Evolutionary conservation across 208 protist species (phyloP), one percentile per base, ranked within the genome.

Genomic region (Wallacemonas sp.): DNA sequence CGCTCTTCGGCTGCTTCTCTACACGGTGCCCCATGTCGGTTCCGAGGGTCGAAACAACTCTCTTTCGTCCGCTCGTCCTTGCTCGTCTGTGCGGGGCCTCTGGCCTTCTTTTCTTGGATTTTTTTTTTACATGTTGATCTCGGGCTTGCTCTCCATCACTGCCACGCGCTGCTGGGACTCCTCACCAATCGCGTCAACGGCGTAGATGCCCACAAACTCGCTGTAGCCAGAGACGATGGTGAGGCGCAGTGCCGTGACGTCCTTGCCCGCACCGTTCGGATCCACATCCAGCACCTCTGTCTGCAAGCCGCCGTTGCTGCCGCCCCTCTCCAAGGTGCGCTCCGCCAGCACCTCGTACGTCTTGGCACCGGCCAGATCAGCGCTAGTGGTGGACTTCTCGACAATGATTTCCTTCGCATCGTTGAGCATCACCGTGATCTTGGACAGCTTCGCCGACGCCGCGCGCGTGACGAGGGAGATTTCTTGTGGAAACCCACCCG

Each of bases 111-210:
- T 14, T 41, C 36, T 0, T 57, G 20, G 20, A 44, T 62, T 3
- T 33, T 23, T 64, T 29, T 39, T 36, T 71, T 81, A 91, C 84
- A 94, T 78, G n/a, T 81, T 77, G 39, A 95, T 79, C 61, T 95
- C 89, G 2, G 86, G 81, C 28, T 79, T 79, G 49, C 79, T 89
- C 63, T 95, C 84, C 38, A 95, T 36, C 7, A 95, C 77, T 4
- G 86, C 89, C 22, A 95, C 76, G n/a, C 84, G 82, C 76, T 95
- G 89, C 79, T 86, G 78, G 14, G 89, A 91, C 54, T 95, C 89
- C 77, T 93, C 89, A 0, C 89, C 89, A 48, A 79, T 75, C 39
- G 66, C 85, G 2, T 86, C 84, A 1, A 93, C 65, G 39, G 70
- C 68, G 70, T 83, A 84, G 14, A 95, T 69, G 8, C 80, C 89